Evolutionary conservation across 345 rosid genomes (phyloP).

Genomic region (Nasturtium officinale): DNA sequence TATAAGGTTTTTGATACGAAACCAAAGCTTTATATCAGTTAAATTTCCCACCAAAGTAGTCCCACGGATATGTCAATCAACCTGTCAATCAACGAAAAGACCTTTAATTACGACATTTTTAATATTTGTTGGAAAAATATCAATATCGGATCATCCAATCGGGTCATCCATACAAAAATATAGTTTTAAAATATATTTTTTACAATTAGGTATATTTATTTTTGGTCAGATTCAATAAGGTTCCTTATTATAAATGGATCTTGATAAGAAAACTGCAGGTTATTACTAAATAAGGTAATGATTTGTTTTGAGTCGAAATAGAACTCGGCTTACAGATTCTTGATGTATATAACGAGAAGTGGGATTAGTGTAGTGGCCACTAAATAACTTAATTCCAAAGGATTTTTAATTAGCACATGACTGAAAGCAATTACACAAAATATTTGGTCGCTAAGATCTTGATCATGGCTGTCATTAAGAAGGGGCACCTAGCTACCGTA

Average conservation of each 20-base stretch:
- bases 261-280: not conserved
- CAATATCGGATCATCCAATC: not conserved
- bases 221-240: not conserved
- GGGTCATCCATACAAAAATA: conserved; percentile 15
- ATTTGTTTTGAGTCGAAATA: not conserved
- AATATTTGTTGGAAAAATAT: not conserved
- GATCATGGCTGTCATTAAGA: conserved; percentile 9
- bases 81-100: conserved; percentile 51
- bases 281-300: conserved; percentile 26
- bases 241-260: not conserved
- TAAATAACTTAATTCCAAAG: not conserved
- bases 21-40: conserved; percentile 38
- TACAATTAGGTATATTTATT: not conserved
- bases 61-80: conserved; percentile 46
- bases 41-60: conserved; percentile 40
- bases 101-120: conserved; percentile 21
- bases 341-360: conserved; percentile 17
- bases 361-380: conserved; percentile 39
- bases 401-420: conserved; percentile 21
- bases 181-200: not conserved
- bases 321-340: conserved; percentile 10
- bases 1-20: conserved; percentile 21
- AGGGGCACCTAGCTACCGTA: conserved; percentile 10
- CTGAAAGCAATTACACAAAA: conserved; percentile 11
- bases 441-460: not conserved